phyloP scores from a whole-genome alignment of 768 basidiomycete genomes.

The Lactifluus rugatus region DNA sequence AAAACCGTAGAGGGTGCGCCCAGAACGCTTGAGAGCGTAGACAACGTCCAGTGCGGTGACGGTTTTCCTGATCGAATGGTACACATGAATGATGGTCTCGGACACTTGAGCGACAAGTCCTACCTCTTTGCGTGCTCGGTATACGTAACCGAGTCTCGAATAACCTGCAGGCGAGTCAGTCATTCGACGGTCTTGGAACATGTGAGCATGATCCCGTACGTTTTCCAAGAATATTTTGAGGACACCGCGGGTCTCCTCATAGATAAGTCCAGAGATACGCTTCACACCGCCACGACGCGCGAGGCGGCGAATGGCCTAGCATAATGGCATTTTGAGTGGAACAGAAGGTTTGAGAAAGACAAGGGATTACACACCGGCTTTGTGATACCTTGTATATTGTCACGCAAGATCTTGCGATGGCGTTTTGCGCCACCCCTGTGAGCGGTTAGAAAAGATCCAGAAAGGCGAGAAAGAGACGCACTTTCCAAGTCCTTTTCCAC shows the following conservation, averaged over 20 bases:
- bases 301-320: constrained; percentile 40
- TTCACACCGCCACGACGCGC: constrained; percentile 60
- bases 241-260: constrained; percentile 59
- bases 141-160: constrained; percentile 52
- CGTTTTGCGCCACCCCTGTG: constrained; percentile 34
- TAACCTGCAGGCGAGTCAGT: constrained; percentile 25
- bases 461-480: not conserved
- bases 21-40: constrained; percentile 51
- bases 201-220: constrained; percentile 25
- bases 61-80: constrained; percentile 28
- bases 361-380: constrained; percentile 27
- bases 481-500: constrained; percentile 41
- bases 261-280: constrained; percentile 49
- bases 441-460: not conserved
- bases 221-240: constrained; percentile 54
- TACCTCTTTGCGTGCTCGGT: constrained; percentile 55
- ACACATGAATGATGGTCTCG: not conserved
- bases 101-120: not conserved
- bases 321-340: constrained; percentile 15
- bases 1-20: constrained; percentile 51
- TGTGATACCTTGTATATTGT: constrained; percentile 45
- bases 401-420: constrained; percentile 38
- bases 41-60: constrained; percentile 54
- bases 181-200: not conserved
- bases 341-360: not conserved